Base-by-base conservation (phyloP, 2,329 filamentous ascomycete species). In the Xylaria sp. region DNA sequence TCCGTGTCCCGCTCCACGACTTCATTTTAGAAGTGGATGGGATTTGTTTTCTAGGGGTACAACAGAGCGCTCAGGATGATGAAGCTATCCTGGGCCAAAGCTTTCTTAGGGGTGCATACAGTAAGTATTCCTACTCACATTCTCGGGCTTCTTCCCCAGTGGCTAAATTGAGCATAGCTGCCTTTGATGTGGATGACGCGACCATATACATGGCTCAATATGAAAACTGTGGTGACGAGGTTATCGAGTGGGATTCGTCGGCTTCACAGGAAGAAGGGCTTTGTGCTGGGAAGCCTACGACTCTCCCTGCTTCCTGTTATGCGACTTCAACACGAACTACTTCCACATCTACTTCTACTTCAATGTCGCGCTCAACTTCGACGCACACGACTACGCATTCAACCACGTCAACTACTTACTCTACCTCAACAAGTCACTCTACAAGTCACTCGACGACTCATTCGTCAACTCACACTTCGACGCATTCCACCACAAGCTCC, bases 171-270 rank as follows among this genome's bases (percentile, higher is more conserved):
- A 6, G 25, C 28, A n/a, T 51, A 74, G 73, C 69, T 39, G 67
- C 69, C 6, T 74, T 73, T 31, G 73, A 74, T 20, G 9, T 67
- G n/a, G 73, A 74, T 28, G 20, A 64, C 1, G 50, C 70, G 12
- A 20, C 62, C 7, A 70, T 74, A 15, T 73, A 69, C 20, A 63
- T 74, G 59, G 73, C 73, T 10, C 73, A 74, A 50, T 74, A 71
- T 46, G 62, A 69, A 46, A 67, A 73, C 39, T 74, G 72, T 31
- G 72, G 71, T 18, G 67, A 71, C n/a, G 3, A 67, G 23, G 8
- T 70, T 20, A 23, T 72, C 25, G 48, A 60, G 2, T 73, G 71
- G 71, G 66, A 71, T 46, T 20, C 62, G 3, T 59, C 41, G 8
- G 34, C 50, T 6, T 8, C 51, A 9, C 28, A 66, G 39, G 66